Conservation (phyloP, 2,329 filamentous ascomycete genomes). For the Epichloe aotearoae region DNA sequence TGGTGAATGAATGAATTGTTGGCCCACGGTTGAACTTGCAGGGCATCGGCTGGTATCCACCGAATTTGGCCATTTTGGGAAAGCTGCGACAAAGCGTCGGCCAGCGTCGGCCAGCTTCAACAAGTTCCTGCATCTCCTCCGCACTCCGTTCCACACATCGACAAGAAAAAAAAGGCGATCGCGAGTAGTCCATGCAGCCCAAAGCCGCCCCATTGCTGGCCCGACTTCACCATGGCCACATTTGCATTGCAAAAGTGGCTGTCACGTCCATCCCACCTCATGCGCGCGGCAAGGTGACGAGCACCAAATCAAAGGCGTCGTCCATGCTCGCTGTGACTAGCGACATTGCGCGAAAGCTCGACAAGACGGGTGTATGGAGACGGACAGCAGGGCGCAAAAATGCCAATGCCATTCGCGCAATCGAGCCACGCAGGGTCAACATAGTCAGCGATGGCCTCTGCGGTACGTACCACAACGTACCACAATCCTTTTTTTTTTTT, state of each 20-base stretch:
- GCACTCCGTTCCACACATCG: not conserved
- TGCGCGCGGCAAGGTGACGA: slow-evolving; percentile 5
- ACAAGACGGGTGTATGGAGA: slow-evolving; percentile 15
- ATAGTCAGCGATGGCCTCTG: slow-evolving; percentile 39
- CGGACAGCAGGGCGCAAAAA: slow-evolving; percentile 7
- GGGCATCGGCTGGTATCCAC: not conserved
- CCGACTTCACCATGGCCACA: slow-evolving; percentile 2
- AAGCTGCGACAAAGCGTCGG: not conserved
- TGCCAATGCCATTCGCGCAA: not conserved
- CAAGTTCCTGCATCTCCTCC: not conserved
- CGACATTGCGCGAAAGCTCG: slow-evolving; percentile 14
- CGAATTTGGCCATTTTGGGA: not conserved
- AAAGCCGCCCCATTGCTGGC: not conserved
- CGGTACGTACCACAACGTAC: slow-evolving; percentile 24
- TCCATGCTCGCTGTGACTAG: slow-evolving; percentile 9
- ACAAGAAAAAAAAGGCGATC: not conserved
- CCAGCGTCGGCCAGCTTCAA: not conserved
- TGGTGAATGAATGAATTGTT: no score
- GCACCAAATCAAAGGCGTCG: slow-evolving; percentile 2
- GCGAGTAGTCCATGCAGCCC: not conserved
- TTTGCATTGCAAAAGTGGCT: slow-evolving; percentile 4
- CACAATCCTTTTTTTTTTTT: no score
- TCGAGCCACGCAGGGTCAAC: slow-evolving; percentile 33
- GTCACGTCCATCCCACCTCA: slow-evolving; percentile 2
- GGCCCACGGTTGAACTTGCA: no score